Evolutionary conservation across 148 eudicot species (phyloP).

Genomic region (Gaultheria prostrata): DNA sequence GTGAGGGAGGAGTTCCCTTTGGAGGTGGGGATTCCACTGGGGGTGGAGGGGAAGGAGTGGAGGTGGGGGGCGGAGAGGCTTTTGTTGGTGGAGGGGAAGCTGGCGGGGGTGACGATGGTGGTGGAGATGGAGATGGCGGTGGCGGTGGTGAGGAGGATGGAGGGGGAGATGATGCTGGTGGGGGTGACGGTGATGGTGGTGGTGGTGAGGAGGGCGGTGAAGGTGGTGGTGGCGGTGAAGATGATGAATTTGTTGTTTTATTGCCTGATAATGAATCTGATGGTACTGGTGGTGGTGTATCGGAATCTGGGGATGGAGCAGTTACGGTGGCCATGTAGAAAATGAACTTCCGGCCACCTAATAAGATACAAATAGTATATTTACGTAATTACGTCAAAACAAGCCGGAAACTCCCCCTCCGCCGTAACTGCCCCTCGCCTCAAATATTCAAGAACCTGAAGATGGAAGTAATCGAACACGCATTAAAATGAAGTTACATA

Average conservation of each 20-base stretch:
- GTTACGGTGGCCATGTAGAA: slow-evolving; percentile 21
- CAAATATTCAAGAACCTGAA: not conserved
- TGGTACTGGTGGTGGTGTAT: slow-evolving; percentile 9
- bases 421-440: slow-evolving; percentile 15
- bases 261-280: not conserved
- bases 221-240: slow-evolving; percentile 5
- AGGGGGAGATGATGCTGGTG: not conserved
- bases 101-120: slow-evolving; percentile 15
- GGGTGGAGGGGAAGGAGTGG: slow-evolving; percentile 14
- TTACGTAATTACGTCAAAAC: not conserved
- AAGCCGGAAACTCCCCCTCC: slow-evolving; percentile 15
- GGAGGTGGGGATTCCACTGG: slow-evolving; percentile 17
- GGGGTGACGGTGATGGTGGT: slow-evolving; percentile 11
- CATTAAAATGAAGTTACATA: not conserved
- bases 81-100: slow-evolving; percentile 13
- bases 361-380: not conserved
- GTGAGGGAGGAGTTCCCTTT: not conserved
- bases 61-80: not conserved
- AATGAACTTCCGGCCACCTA: slow-evolving; percentile 15
- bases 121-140: slow-evolving; percentile 11
- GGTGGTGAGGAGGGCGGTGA: slow-evolving; percentile 1
- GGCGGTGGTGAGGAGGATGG: not conserved
- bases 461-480: no score
- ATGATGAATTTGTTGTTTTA: not conserved
- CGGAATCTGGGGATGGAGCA: slow-evolving; percentile 16